Base-by-base conservation (phyloP, 495 filamentous ascomycete species). In the Penicillium atrosanguineum region DNA sequence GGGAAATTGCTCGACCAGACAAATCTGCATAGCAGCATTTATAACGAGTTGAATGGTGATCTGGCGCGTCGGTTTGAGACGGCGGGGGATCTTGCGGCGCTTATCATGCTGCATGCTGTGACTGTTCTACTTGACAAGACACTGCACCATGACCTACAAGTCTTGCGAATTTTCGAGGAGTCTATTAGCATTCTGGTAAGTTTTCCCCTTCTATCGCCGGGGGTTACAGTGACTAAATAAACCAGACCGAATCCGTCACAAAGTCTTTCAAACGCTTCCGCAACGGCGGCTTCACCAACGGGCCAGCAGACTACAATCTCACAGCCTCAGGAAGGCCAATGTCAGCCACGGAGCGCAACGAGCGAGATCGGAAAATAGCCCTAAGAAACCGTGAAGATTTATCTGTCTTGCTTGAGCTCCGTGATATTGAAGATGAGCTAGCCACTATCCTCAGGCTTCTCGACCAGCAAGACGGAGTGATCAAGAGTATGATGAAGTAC, bases 1-100 rank as follows among this genome's bases (percentile, higher is more conserved):
- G 83, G 77, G 0, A 82, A 79, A 14, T 57, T 84, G 0, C 86
- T 82, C 51, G 81, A 85, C 31, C 71, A 77, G 56, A 83, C 81
- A 7, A 86, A 88, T 58, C 60, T 88, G 4, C 73, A 83, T 15
- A 83, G 81, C 44, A 85, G 81, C 46, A 75, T 88, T 15, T 86
- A 85, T 55, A 86, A 86, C 46, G 84, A 87, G 59, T 58, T 88
- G 4, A 88, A 88, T 47, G 84, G 83, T 3, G 85, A 87, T 57
- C 70, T 86, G 7, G 84, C 84, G 2, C 75, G 78, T n/a, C 73
- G 79, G 3, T 87, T 84, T 50, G 81, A 85, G 38, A 86, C 82
- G 38, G 76, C 79, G 1, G 69, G 82, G 23, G 83, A 87, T 58
- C 76, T 87, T 34, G 85, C 83, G 1, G 83, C 82, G 7, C 70